Percentiles rank a stretch among this genome's conserved stretches.
Evolutionary conservation across 2,329 filamentous ascomycete species (phyloP).

Genomic region (Hypoxylon sp.): DNA sequence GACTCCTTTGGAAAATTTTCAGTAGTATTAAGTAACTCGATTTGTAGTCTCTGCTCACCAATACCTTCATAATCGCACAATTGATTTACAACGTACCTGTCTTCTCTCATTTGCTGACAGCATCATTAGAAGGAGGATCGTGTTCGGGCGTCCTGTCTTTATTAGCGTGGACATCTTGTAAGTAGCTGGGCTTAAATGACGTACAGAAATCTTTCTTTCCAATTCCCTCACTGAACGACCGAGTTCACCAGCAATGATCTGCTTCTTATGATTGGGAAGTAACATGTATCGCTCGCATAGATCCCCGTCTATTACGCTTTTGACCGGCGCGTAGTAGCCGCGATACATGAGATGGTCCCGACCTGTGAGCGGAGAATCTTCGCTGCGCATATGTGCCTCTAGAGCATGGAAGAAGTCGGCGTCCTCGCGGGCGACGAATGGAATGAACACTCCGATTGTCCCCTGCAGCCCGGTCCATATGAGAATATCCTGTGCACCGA

Average conservation of each 20-base stretch:
- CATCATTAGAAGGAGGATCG: not conserved
- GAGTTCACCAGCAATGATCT: conserved; percentile 92
- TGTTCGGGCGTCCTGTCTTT: not conserved
- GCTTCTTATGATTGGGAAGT: conserved; percentile 88
- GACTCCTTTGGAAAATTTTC: too few species aligned
- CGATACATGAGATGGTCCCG: conserved; percentile 96
- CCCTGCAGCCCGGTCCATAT: conserved; percentile 98
- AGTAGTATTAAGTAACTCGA: too few species aligned
- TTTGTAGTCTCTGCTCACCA: too few species aligned
- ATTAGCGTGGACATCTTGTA: not conserved
- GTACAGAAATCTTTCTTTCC: conserved; percentile 90
- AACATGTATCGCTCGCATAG: conserved; percentile 92
- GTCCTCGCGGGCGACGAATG: conserved; percentile 91
- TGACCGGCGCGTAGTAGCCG: conserved; percentile 95
- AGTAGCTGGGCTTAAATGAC: conserved; percentile 43
- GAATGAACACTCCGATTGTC: conserved; percentile 92
- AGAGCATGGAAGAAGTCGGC: conserved; percentile 98
- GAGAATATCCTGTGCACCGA: conserved; percentile 90
- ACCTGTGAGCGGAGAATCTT: conserved; percentile 89
- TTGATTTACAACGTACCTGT: not conserved
- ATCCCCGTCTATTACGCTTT: conserved; percentile 97
- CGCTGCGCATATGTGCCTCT: conserved; percentile 87
- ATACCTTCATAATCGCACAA: too few species aligned
- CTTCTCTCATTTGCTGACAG: not conserved
- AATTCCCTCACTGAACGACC: conserved; percentile 93